Evolutionary conservation across 306 rosid species (phyloP).

Genomic region (Bauhinia variegata): DNA sequence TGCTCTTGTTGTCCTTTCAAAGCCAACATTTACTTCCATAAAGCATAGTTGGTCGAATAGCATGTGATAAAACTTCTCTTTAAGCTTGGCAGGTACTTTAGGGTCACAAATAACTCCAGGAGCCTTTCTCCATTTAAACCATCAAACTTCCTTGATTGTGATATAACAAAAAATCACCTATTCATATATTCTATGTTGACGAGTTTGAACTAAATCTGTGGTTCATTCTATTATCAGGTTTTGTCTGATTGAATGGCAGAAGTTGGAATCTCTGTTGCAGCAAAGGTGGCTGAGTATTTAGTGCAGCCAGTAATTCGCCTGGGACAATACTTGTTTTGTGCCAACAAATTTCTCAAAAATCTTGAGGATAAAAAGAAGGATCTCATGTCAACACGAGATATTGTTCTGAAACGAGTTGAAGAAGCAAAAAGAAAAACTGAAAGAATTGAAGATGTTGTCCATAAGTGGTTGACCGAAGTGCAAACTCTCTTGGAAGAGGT

Average conservation of each 20-base stretch:
- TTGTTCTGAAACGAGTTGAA: not conserved
- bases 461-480: not conserved
- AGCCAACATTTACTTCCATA: too few relatives aligned
- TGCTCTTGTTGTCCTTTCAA: too few relatives aligned
- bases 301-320: not conserved
- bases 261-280: not conserved
- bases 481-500: not conserved
- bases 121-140: too few relatives aligned
- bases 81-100: too few relatives aligned
- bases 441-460: not conserved
- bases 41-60: too few relatives aligned
- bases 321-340: not conserved
- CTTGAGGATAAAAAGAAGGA: not conserved
- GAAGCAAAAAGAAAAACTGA: not conserved
- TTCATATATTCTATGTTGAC: too few relatives aligned
- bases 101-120: too few relatives aligned
- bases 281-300: not conserved
- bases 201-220: too few relatives aligned
- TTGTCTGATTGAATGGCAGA: not conserved
- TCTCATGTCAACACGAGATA: not conserved
- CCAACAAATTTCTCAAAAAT: not conserved
- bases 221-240: too few relatives aligned
- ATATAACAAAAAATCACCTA: too few relatives aligned
- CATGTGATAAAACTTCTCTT: too few relatives aligned
- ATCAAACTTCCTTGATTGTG: too few relatives aligned